Evolutionary conservation across 768 basidiomycete species (phyloP).

Genomic region (Pisolithus microcarpus): DNA sequence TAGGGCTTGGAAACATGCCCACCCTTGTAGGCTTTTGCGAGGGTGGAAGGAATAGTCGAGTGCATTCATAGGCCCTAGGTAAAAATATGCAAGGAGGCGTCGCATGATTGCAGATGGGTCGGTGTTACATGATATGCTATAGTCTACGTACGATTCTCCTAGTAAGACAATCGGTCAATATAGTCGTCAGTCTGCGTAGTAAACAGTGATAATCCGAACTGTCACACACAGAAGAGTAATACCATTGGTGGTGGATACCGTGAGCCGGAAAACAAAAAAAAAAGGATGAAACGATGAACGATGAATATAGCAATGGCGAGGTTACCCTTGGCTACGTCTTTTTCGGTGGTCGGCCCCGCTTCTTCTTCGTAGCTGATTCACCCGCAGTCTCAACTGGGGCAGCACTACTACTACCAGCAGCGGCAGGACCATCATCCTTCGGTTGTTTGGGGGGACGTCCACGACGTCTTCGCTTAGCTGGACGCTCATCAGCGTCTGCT

Average conservation of each 20-base stretch:
- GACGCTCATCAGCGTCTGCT: constrained; percentile 47
- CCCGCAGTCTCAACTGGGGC: constrained; percentile 32
- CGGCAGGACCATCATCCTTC: constrained; percentile 36
- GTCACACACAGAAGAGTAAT: constrained; percentile 27
- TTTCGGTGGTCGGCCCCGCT: constrained; percentile 65
- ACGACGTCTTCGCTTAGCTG: constrained; percentile 53
- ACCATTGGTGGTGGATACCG: not conserved
- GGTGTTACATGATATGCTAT: constrained; percentile 19
- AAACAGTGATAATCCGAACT: constrained; percentile 8
- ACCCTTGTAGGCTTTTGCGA: constrained; percentile 1
- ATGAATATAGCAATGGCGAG: constrained; percentile 12
- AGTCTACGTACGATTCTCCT: constrained; percentile 30
- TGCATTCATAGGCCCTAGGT: constrained; percentile 24
- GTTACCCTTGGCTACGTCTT: constrained; percentile 18
- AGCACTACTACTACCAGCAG: constrained; percentile 16
- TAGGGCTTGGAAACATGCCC: constrained; percentile 15
- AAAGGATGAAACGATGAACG: constrained; percentile 20
- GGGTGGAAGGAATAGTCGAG: constrained; percentile 10
- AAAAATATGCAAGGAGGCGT: constrained; percentile 26
- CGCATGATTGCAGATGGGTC: constrained; percentile 7
- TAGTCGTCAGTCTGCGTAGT: constrained; percentile 30
- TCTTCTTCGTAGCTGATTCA: constrained; percentile 56
- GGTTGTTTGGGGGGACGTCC: constrained; percentile 75
- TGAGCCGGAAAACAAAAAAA: constrained; percentile 20
- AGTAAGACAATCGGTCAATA: constrained; percentile 27